Conservation (phyloP, 169 alveolate species). For the Cryptosporidium xiaoi region DNA sequence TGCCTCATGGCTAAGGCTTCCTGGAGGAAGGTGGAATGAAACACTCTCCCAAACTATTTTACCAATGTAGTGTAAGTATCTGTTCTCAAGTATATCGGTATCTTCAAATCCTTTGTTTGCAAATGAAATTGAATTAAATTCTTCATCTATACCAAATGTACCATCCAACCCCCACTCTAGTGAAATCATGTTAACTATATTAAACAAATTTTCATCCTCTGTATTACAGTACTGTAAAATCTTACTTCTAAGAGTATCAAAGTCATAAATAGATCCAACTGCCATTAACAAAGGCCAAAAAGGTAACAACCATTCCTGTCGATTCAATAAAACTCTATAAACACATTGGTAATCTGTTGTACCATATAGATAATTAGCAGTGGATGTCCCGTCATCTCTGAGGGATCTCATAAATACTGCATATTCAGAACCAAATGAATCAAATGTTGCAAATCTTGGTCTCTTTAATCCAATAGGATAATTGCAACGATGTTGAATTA, state of each 20-base stretch:
- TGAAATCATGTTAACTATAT: conserved; percentile 55
- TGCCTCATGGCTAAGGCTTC: conserved; percentile 92
- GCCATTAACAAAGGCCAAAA: conserved; percentile 68
- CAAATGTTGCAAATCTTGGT: conserved; percentile 75
- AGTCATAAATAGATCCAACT: conserved; percentile 64
- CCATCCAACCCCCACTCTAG: conserved; percentile 68
- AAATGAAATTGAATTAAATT: conserved; percentile 30
- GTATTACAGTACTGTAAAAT: conserved; percentile 64
- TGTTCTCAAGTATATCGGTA: conserved; percentile 85
- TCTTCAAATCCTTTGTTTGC: conserved; percentile 77
- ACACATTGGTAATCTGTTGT: conserved; percentile 66
- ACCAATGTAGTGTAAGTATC: conserved; percentile 87
- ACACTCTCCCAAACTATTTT: conserved; percentile 83
- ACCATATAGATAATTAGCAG: conserved; percentile 68
- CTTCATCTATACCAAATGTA: conserved; percentile 39
- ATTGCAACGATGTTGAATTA: conserved; percentile 94
- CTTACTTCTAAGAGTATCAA: conserved; percentile 33
- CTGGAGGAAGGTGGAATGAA: conserved; percentile 86
- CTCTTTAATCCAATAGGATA: conserved; percentile 88
- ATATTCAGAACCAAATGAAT: conserved; percentile 81
- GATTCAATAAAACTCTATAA: conserved; percentile 45
- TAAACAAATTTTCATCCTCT: conserved; percentile 39
- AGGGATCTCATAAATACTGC: conserved; percentile 81
- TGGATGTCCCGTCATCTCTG: conserved; percentile 76
- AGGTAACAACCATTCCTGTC: conserved; percentile 72